Evolutionary conservation across 768 basidiomycete species (phyloP).

Genomic region (Chalciporus chontae): DNA sequence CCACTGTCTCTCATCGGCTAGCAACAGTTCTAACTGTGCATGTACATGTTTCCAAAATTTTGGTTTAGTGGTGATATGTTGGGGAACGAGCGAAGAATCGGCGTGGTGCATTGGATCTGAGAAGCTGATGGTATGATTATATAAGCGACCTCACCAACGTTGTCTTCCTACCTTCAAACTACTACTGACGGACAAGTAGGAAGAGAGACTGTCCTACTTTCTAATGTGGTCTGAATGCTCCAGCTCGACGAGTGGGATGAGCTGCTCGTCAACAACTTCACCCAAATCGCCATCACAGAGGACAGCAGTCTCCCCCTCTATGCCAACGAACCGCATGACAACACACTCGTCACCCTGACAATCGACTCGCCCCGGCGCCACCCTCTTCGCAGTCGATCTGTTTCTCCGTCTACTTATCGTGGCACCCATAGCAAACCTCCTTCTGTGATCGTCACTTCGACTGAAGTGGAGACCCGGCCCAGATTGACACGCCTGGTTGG

Average conservation of each 20-base stretch:
- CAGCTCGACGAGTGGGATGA: constrained; percentile 21
- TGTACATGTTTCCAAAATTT: constrained; percentile 81
- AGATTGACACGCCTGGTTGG: constrained; percentile 5
- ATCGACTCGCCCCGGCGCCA: constrained; percentile 5
- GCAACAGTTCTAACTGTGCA: constrained; percentile 54
- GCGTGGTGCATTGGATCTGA: constrained; percentile 69
- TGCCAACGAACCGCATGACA: neutral
- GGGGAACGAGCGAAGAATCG: constrained; percentile 71
- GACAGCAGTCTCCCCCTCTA: neutral
- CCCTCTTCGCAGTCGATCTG: constrained; percentile 17
- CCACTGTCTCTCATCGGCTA: constrained; percentile 75
- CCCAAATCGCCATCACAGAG: neutral
- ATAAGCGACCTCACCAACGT: neutral
- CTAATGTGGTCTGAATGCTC: constrained; percentile 28
- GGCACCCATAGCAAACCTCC: neutral
- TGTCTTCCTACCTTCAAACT: neutral
- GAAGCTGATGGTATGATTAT: too few relatives aligned
- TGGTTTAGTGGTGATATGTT: constrained; percentile 62
- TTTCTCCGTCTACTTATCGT: constrained; percentile 1
- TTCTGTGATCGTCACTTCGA: neutral
- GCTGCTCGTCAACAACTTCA: constrained; percentile 18
- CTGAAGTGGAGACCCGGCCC: constrained; percentile 4
- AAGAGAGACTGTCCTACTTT: constrained; percentile 6
- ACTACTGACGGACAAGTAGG: neutral
- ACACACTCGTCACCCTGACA: neutral